Evolutionary conservation across 768 basidiomycete genomes (phyloP).

Genomic region (Plicaturopsis crispa): DNA sequence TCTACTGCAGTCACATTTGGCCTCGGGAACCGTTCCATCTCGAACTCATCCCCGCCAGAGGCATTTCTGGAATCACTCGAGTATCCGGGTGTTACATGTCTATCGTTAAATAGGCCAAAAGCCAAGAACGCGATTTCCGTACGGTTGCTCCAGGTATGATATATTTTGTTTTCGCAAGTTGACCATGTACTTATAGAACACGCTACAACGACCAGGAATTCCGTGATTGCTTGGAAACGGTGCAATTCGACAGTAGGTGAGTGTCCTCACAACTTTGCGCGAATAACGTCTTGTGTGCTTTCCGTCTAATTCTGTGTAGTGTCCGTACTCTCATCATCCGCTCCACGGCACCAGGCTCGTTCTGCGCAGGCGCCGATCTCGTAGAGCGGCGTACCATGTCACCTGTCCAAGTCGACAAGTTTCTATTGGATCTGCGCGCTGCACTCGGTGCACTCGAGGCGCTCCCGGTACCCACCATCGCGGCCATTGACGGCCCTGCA

Average conservation of each 20-base stretch:
- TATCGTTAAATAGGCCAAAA: slow-evolving; percentile 76
- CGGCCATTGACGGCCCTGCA: slow-evolving; percentile 89
- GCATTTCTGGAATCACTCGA: slow-evolving; percentile 39
- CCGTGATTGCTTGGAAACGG: slow-evolving; percentile 55
- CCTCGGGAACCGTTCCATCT: too few relatives aligned
- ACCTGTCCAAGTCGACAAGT: slow-evolving; percentile 61
- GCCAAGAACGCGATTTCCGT: slow-evolving; percentile 86
- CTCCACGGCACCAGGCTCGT: slow-evolving; percentile 68
- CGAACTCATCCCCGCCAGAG: too few relatives aligned
- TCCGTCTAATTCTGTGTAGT: slow-evolving; percentile 25
- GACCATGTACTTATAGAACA: slow-evolving; percentile 5
- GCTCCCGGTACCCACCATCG: slow-evolving; percentile 83
- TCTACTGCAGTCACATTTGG: too few relatives aligned
- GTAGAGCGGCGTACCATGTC: slow-evolving; percentile 81
- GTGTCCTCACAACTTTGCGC: slow-evolving; percentile 5
- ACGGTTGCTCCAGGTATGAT: slow-evolving; percentile 53
- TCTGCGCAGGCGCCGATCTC: slow-evolving; percentile 92
- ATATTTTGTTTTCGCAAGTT: slow-evolving; percentile 2
- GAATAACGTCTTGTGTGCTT: slow-evolving; percentile 3
- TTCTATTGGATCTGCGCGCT: slow-evolving; percentile 65
- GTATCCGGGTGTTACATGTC: slow-evolving; percentile 59
- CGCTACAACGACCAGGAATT: slow-evolving; percentile 62
- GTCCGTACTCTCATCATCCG: slow-evolving; percentile 78
- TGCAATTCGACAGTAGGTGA: slow-evolving; percentile 62
- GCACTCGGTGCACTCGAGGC: slow-evolving; percentile 72